A percentile compares a stretch with the other conserved stretches of the same genome.
Conservation (phyloP, 164 flowering plant species). For the Platanus orientalis region DNA sequence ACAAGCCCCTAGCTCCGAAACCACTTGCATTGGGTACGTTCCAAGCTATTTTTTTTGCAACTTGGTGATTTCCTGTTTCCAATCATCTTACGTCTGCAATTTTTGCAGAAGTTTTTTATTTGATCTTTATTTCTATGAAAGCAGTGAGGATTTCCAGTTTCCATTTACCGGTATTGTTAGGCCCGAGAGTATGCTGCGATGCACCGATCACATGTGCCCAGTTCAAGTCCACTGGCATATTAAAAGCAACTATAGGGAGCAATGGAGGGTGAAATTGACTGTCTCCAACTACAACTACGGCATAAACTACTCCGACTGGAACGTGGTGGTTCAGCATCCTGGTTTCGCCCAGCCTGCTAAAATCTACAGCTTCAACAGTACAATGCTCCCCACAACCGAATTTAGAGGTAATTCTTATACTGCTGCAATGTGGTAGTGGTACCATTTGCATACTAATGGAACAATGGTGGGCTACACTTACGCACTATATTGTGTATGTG, state of each 20-base stretch:
- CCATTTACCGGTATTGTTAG: too few species aligned
- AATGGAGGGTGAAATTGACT: constrained; percentile 70
- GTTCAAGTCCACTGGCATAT: constrained; percentile 68
- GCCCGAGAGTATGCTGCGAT: constrained; percentile 20
- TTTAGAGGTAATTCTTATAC: constrained; percentile 26
- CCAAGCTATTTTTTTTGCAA: too few species aligned
- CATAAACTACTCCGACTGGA: constrained; percentile 55
- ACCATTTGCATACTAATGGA: too few species aligned
- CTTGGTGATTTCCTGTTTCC: too few species aligned
- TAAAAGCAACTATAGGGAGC: constrained; percentile 40
- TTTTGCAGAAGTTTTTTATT: too few species aligned
- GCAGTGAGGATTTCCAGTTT: too few species aligned
- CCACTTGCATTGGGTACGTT: constrained; percentile 35
- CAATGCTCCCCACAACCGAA: constrained; percentile 32
- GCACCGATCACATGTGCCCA: constrained; percentile 75
- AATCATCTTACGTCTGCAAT: too few species aligned
- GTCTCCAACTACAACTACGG: constrained; percentile 45
- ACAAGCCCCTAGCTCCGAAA: constrained; percentile 18
- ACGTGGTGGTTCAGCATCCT: constrained; percentile 60
- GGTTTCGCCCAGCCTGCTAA: constrained; percentile 30
- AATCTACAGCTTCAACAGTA: constrained; percentile 50
- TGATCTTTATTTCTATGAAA: too few species aligned
- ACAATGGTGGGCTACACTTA: too few species aligned
- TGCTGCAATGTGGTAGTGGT: too few species aligned
- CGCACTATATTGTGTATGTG: too few species aligned